Evolutionary conservation across 352 stramenopile genomes (phyloP).

Genomic region (Phytophthora quininea): DNA sequence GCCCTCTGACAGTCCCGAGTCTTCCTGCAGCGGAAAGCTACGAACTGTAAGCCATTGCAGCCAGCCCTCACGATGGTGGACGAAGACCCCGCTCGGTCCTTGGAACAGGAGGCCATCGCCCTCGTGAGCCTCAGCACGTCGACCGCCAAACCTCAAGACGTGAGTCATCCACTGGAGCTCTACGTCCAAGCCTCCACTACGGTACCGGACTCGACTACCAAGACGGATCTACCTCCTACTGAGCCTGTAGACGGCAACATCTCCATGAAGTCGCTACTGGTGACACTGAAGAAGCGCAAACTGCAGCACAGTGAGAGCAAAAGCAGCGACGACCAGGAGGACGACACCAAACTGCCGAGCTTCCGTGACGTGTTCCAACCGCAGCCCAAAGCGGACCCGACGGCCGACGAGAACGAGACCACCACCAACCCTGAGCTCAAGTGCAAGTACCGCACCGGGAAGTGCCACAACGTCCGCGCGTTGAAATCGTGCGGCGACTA

Average conservation of each 20-base stretch:
- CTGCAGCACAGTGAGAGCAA: constrained; percentile 24
- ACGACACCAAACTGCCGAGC: constrained; percentile 50
- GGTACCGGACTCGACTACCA: constrained; percentile 2
- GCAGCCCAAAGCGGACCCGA: constrained; percentile 3
- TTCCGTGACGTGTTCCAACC: constrained; percentile 72
- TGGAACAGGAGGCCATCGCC: constrained; percentile 74
- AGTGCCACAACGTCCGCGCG: constrained; percentile 72
- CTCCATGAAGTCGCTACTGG: constrained; percentile 74
- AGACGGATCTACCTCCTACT: constrained; percentile 11
- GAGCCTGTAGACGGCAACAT: constrained; percentile 44
- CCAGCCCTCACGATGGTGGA: constrained; percentile 67
- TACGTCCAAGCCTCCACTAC: constrained; percentile 29
- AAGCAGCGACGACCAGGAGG: constrained; percentile 43
- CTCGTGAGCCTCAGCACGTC: constrained; percentile 68
- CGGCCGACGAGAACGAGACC: constrained; percentile 15
- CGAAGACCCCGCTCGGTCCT: constrained; percentile 47
- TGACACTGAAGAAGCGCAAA: constrained; percentile 72
- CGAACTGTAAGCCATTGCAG: background rate
- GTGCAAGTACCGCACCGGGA: constrained; percentile 86
- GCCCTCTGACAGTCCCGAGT: constrained; percentile 3
- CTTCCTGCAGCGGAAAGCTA: background rate
- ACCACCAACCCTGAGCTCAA: constrained; percentile 46
- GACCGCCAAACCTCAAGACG: constrained; percentile 33
- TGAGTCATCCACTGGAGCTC: constrained; percentile 47
- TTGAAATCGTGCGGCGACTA: constrained; percentile 83